Conservation (phyloP, 1,284 basidiomycete species). For the Malassezia dermatis region DNA sequence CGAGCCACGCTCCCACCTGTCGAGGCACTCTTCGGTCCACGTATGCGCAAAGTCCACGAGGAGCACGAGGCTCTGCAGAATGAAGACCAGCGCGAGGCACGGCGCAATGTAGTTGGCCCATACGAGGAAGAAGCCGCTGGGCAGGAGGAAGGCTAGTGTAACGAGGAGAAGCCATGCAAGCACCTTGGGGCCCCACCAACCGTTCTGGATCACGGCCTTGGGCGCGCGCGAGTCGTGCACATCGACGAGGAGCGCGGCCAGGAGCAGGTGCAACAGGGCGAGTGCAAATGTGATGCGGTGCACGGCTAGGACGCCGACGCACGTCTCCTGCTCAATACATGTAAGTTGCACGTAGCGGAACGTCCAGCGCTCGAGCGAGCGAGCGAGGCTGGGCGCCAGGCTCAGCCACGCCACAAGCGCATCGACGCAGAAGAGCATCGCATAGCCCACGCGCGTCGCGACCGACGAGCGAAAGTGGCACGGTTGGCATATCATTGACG, state of each 20-base stretch:
- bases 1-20: conserved; percentile 80
- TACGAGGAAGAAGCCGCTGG: conserved; percentile 87
- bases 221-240: conserved; percentile 81
- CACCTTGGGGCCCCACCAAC: conserved; percentile 98
- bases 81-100: conserved; percentile 84
- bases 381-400: conserved; percentile 76
- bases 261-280: conserved; percentile 72
- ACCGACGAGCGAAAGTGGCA: conserved; percentile 99
- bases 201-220: conserved; percentile 89
- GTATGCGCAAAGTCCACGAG: conserved; percentile 97
- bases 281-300: conserved; percentile 95
- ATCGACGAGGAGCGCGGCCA: conserved; percentile 69
- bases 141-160: conserved; percentile 75
- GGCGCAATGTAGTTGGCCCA: conserved; percentile 87
- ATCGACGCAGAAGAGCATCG: conserved; percentile 86
- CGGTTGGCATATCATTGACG: conserved; percentile 94
- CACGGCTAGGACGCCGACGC: conserved; percentile 93
- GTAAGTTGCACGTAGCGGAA: conserved; percentile 98
- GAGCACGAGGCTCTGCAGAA: conserved; percentile 84
- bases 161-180: conserved; percentile 71
- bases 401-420: conserved; percentile 96
- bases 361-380: conserved; percentile 79
- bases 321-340: conserved; percentile 71
- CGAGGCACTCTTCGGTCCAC: conserved; percentile 92
- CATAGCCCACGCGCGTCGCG: conserved; percentile 91